A percentile compares a stretch with the other conserved stretches of the same genome.
Evolutionary conservation across 805 yeast species (phyloP).

Genomic region (Brettanomyces custersianus): DNA sequence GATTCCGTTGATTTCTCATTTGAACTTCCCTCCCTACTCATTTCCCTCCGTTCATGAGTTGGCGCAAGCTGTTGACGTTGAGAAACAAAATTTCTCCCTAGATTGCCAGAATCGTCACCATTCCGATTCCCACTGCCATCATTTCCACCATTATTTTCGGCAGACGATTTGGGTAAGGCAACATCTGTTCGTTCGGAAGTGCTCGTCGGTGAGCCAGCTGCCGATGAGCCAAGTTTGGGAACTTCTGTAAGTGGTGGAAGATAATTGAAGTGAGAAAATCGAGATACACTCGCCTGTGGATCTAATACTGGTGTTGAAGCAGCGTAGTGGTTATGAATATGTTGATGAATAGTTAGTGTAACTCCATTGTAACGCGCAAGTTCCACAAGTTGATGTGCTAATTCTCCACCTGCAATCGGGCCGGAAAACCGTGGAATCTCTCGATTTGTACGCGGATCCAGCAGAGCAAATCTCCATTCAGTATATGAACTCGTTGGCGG

Average conservation of each 20-base stretch:
- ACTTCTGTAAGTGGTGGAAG: slow-evolving; percentile 63
- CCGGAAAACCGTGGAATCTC: slow-evolving; percentile 39
- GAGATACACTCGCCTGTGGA: slow-evolving; percentile 44
- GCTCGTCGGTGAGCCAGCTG: slow-evolving; percentile 10
- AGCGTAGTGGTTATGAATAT: slow-evolving; percentile 70
- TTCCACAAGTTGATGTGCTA: slow-evolving; percentile 48
- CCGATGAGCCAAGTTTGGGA: slow-evolving; percentile 58
- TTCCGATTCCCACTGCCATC: background rate
- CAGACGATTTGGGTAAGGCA: too few relatives aligned
- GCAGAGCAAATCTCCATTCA: slow-evolving; percentile 57
- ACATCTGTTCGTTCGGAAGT: background rate
- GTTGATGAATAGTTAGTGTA: slow-evolving; percentile 72
- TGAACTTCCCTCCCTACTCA: background rate
- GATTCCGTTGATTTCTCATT: background rate
- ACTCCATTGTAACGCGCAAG: slow-evolving; percentile 51
- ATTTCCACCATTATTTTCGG: background rate
- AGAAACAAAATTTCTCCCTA: background rate
- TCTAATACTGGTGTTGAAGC: slow-evolving; percentile 33
- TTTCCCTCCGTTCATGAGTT: background rate
- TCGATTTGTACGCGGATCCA: slow-evolving; percentile 34
- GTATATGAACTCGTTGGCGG: slow-evolving; percentile 24
- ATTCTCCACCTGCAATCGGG: slow-evolving; percentile 39
- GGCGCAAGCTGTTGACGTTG: background rate
- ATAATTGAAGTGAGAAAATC: slow-evolving; percentile 67
- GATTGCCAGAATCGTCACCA: background rate